These are phyloP conservation scores for Suillus ampliporus DNA, from an alignment of 768 basidiomycete species.

Conservation along the genomic window DNA sequence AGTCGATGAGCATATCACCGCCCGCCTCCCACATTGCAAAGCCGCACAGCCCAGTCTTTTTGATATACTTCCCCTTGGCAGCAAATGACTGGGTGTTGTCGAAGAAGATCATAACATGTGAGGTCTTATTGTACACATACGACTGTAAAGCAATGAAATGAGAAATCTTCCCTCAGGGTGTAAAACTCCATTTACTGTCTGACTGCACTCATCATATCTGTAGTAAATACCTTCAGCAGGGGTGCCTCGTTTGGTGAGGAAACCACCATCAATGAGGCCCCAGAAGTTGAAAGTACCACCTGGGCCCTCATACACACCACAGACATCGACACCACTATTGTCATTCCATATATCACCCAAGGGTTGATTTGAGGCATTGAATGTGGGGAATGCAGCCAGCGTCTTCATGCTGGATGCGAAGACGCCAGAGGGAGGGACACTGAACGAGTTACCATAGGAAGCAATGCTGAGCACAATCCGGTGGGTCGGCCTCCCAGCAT, in stretches of 20 bases:
- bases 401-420: conserved; percentile 38
- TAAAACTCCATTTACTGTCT: conserved; percentile 59
- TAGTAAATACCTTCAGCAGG: conserved; percentile 54
- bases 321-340: conserved; percentile 52
- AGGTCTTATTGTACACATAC: conserved; percentile 63
- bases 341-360: conserved; percentile 65
- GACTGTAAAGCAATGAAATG: conserved; percentile 49
- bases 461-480: conserved; percentile 84
- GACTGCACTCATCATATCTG: conserved; percentile 67
- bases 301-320: conserved; percentile 53
- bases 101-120: conserved; percentile 66
- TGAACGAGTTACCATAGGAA: conserved; percentile 81
- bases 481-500: conserved; percentile 73
- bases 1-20: conserved; percentile 66
- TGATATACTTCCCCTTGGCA: conserved; percentile 67
- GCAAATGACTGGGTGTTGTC: conserved; percentile 64
- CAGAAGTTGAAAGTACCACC: conserved; percentile 65
- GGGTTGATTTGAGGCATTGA: conserved; percentile 48
- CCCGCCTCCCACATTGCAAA: conserved; percentile 78
- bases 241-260: conserved; percentile 42
- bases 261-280: conserved; percentile 63
- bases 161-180: background rate
- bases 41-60: conserved; percentile 56
- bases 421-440: conserved; percentile 44
- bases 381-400: conserved; percentile 55